Conservation (phyloP, 2,329 filamentous ascomycete species). For the Aspergillus fumigatiaffinis region DNA sequence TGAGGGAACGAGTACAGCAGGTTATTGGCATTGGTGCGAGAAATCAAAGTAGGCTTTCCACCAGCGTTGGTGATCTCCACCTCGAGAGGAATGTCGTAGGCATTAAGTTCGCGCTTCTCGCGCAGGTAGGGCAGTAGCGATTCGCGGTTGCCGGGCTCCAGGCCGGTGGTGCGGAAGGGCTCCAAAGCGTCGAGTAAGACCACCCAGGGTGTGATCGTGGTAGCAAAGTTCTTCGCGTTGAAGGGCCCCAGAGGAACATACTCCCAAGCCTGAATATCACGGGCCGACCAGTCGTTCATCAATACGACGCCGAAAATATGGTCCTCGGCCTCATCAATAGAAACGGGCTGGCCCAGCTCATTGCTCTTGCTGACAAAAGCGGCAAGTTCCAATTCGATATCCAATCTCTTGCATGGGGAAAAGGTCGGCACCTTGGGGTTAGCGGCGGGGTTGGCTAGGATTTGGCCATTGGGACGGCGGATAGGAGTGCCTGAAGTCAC, state of each 20-base stretch:
- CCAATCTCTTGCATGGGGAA: constrained; percentile 62
- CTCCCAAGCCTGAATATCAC: constrained; percentile 81
- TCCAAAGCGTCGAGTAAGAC: constrained; percentile 72
- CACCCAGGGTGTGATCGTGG: constrained; percentile 74
- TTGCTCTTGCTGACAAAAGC: constrained; percentile 68
- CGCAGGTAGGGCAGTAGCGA: constrained; percentile 60
- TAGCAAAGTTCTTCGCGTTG: constrained; percentile 79
- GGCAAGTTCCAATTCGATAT: constrained; percentile 77
- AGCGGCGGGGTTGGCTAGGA: constrained; percentile 60
- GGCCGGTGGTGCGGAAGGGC: constrained; percentile 56
- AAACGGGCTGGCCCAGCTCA: constrained; percentile 60
- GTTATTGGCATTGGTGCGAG: constrained; percentile 59
- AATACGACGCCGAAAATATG: constrained; percentile 75
- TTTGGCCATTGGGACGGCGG: constrained; percentile 70
- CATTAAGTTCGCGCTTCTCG: constrained; percentile 53
- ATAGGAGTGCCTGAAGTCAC: constrained; percentile 71
- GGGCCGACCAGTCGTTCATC: constrained; percentile 83
- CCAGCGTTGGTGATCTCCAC: constrained; percentile 52
- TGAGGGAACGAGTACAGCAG: constrained; percentile 80
- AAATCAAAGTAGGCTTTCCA: constrained; percentile 55
- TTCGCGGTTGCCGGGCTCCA: constrained; percentile 51
- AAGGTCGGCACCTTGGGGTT: constrained; percentile 62
- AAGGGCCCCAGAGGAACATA: constrained; percentile 79
- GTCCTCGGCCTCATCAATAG: constrained; percentile 62
- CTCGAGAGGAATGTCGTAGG: constrained; percentile 67